Evolutionary conservation across 495 filamentous ascomycete species (phyloP).

Genomic region (Penicillium simplicissimum): DNA sequence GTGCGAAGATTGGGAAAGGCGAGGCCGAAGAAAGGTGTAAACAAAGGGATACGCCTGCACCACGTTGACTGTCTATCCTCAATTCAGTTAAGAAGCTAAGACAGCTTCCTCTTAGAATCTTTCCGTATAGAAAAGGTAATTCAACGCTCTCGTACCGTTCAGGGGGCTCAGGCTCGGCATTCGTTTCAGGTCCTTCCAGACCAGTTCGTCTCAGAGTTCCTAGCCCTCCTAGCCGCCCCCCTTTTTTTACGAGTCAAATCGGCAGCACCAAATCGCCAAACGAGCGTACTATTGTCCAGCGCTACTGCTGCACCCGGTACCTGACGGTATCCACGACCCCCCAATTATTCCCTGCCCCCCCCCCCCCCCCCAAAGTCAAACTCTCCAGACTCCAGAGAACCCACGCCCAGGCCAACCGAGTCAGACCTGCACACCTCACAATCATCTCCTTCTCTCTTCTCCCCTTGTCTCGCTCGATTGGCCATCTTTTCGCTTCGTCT

Average conservation of each 20-base stretch:
- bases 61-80: neutral
- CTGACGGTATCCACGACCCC: neutral
- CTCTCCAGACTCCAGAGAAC: constrained; percentile 6
- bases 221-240: neutral
- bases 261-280: too few species aligned
- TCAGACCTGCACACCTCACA: constrained; percentile 11
- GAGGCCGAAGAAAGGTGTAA: neutral
- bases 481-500: constrained; percentile 14
- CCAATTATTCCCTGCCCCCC: constrained; percentile 3
- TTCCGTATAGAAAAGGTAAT: neutral
- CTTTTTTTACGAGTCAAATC: constrained; percentile 3
- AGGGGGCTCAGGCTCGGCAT: constrained; percentile 1
- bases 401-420: constrained; percentile 25
- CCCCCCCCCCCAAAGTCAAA: constrained; percentile 3
- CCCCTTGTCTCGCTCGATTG: constrained; percentile 16
- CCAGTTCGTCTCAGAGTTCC: constrained; percentile 1
- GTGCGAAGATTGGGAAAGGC: neutral
- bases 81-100: too few species aligned
- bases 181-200: constrained; percentile 9
- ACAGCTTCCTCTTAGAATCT: too few species aligned
- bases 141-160: neutral
- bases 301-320: neutral
- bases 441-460: constrained; percentile 17
- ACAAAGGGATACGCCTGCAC: constrained; percentile 3
- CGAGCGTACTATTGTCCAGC: neutral